A percentile compares a stretch with the other conserved stretches of the same genome.
Conservation (phyloP, 306 rosid genomes). For the Crataegus laevigata region DNA sequence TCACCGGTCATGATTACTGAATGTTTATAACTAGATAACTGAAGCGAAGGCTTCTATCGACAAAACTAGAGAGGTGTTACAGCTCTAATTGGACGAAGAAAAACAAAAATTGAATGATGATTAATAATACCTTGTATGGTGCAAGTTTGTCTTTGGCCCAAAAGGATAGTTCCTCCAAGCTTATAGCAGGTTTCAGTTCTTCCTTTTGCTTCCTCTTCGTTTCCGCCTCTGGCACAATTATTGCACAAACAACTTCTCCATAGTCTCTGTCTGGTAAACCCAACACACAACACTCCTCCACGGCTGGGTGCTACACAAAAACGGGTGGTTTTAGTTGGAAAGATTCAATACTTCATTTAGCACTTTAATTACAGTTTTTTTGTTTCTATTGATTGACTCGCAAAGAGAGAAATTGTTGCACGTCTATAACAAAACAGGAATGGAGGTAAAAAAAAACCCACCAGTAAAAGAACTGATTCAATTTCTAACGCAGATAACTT, state of each 20-base stretch:
- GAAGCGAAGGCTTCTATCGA: neutral
- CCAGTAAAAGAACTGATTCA: constrained; percentile 82
- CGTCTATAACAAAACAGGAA: neutral
- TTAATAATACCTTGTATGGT: constrained; percentile 77
- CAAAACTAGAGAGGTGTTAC: neutral
- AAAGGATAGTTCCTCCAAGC: constrained; percentile 52
- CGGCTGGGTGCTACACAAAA: constrained; percentile 59
- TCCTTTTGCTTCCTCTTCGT: constrained; percentile 37
- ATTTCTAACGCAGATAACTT: constrained; percentile 89
- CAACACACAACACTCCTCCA: constrained; percentile 81
- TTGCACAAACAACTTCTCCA: constrained; percentile 76
- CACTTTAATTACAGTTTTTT: neutral
- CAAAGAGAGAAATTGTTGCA: neutral
- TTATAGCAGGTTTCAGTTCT: constrained; percentile 47
- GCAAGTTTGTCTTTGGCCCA: constrained; percentile 88
- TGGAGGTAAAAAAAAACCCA: constrained; percentile 19
- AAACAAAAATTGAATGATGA: neutral
- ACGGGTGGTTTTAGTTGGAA: constrained; percentile 8
- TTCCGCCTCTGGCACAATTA: constrained; percentile 48
- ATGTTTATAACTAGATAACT: neutral
- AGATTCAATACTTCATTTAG: neutral
- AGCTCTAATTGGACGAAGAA: neutral
- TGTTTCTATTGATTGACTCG: neutral
- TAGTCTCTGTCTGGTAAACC: constrained; percentile 79
- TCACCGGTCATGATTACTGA: neutral